These are phyloP conservation scores for Cladosporium sp. DNA, from an alignment of 2,329 filamentous ascomycete species.

Conservation along the genomic window DNA sequence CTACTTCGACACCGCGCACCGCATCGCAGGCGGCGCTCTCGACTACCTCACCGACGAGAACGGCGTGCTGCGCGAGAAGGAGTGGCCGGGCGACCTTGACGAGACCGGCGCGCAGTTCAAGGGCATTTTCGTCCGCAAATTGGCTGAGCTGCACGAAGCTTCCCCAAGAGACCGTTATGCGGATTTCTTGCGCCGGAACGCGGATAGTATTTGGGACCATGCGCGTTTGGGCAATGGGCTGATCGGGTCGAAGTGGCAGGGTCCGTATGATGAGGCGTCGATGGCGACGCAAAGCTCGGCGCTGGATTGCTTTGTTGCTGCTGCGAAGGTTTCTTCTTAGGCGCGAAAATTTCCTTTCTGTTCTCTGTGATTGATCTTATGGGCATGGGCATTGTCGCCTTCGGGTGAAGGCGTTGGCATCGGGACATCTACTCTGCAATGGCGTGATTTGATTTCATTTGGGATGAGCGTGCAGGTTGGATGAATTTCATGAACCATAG, in stretches of 20 bases:
- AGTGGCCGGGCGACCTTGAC: constrained; percentile 26
- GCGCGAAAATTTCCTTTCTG: background rate
- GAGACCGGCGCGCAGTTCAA: constrained; percentile 61
- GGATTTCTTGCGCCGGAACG: constrained; percentile 56
- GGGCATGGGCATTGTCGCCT: too few relatives aligned
- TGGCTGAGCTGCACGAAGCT: constrained; percentile 52
- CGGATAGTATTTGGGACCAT: constrained; percentile 59
- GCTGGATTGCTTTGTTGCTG: constrained; percentile 64
- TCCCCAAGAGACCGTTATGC: constrained; percentile 48
- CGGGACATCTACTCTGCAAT: too few relatives aligned
- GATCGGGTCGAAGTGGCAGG: constrained; percentile 58
- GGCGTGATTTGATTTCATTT: too few relatives aligned
- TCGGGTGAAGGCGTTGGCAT: too few relatives aligned
- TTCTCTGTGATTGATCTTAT: too few relatives aligned
- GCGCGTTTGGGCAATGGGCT: constrained; percentile 49
- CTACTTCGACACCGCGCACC: constrained; percentile 31
- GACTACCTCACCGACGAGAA: constrained; percentile 31
- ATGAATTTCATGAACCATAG: too few relatives aligned
- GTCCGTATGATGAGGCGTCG: constrained; percentile 49
- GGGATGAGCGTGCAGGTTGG: too few relatives aligned
- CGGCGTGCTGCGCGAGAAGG: constrained; percentile 36
- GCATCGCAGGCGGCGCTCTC: constrained; percentile 37
- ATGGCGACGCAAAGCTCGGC: constrained; percentile 62
- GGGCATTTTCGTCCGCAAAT: constrained; percentile 64
- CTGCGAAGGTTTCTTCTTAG: constrained; percentile 27